phyloP scores from a whole-genome alignment of 305 asterid genomes.

The Fraxinus velutina region DNA sequence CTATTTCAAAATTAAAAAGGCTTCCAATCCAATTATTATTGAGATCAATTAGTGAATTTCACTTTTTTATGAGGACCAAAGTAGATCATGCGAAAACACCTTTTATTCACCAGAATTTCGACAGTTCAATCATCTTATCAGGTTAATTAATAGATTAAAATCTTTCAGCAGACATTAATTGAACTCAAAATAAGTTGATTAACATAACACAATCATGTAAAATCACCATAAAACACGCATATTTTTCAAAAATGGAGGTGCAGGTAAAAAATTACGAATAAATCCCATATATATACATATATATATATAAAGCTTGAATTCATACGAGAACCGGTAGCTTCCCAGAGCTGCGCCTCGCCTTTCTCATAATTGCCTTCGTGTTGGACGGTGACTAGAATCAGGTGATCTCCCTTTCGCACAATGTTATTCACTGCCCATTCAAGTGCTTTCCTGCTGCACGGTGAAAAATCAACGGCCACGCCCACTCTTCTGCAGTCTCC shows the following conservation, averaged over 20 bases:
- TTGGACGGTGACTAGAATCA: constrained; percentile 54
- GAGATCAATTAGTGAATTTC: constrained; percentile 2
- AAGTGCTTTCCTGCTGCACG: constrained; percentile 73
- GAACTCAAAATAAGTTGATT: neutral
- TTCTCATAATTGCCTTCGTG: constrained; percentile 62
- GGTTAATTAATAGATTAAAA: neutral
- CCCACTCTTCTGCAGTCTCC: constrained; percentile 59
- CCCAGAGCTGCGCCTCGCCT: constrained; percentile 97
- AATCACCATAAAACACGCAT: neutral
- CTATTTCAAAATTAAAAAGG: neutral
- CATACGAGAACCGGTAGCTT: constrained; percentile 88
- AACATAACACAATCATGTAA: neutral
- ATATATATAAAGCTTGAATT: neutral
- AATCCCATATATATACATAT: neutral
- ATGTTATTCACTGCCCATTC: constrained; percentile 72
- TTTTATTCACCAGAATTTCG: neutral
- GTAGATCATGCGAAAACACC: neutral
- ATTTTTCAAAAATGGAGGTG: neutral
- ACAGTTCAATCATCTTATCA: neutral
- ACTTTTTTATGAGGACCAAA: neutral
- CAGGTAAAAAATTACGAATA: neutral
- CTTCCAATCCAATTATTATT: neutral
- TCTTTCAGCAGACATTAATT: neutral
- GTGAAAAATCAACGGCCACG: constrained; percentile 79
- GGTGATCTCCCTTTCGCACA: constrained; percentile 61